Evolutionary conservation across 345 rosid species (phyloP).

Genomic region (Gossypium longicalyx): DNA sequence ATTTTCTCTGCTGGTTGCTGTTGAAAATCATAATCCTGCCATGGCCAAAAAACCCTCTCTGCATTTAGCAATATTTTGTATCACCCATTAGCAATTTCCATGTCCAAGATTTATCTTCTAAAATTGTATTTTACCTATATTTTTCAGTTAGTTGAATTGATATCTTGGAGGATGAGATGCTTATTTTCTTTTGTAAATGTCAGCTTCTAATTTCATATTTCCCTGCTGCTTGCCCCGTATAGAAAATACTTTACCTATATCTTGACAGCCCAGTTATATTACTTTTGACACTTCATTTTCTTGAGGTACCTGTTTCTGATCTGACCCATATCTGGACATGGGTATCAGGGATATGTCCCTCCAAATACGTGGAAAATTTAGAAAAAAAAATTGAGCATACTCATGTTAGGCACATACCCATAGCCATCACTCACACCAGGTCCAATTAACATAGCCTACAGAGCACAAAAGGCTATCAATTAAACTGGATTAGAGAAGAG

Average conservation of each 20-base stretch:
- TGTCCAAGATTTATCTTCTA: neutral
- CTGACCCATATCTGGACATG: too few species aligned
- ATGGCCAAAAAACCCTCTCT: neutral
- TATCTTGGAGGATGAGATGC: neutral
- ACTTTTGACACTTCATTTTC: too few species aligned
- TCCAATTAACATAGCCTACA: neutral
- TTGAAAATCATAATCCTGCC: neutral
- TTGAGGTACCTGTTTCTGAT: too few species aligned
- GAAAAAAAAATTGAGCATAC: too few species aligned
- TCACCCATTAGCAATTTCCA: conserved; percentile 1
- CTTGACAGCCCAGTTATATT: too few species aligned
- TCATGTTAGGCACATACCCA: too few species aligned
- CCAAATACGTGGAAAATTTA: too few species aligned
- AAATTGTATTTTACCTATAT: neutral
- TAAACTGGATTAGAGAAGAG: neutral
- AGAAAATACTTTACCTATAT: neutral
- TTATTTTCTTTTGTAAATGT: neutral
- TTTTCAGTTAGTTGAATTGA: neutral
- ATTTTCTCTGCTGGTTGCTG: neutral
- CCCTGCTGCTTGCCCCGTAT: neutral
- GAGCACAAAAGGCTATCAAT: neutral
- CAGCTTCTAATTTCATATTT: neutral
- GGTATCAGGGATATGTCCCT: too few species aligned
- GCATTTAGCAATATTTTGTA: neutral
- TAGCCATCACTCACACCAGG: neutral